phyloP scores from a whole-genome alignment of 768 basidiomycete species.

The Symmetrospora coprosmae region DNA sequence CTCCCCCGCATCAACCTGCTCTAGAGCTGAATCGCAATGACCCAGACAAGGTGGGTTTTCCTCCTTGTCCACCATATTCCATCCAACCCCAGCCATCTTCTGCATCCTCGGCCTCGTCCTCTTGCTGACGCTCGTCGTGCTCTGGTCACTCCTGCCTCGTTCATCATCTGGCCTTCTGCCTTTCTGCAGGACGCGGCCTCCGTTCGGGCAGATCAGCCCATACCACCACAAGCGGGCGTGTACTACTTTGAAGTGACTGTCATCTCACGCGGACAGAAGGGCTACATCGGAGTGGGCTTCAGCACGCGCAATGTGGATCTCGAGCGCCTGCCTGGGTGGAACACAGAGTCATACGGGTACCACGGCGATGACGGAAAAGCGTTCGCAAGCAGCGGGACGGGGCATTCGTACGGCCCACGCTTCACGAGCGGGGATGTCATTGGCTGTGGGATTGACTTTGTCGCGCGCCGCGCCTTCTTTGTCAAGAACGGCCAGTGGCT shows the following conservation, averaged over 20 bases:
- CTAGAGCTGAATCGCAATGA: constrained; percentile 4
- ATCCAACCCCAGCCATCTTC: too few relatives aligned
- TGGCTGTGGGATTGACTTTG: constrained; percentile 83
- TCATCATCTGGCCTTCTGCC: too few relatives aligned
- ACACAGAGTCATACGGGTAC: constrained; percentile 75
- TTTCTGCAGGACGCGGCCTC: constrained; percentile 77
- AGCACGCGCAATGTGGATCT: constrained; percentile 52
- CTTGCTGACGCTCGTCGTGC: too few relatives aligned
- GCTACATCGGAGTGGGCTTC: constrained; percentile 57
- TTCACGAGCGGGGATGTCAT: constrained; percentile 75
- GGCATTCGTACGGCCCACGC: constrained; percentile 55
- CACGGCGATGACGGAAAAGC: constrained; percentile 76
- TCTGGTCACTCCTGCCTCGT: too few relatives aligned
- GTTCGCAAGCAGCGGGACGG: constrained; percentile 55
- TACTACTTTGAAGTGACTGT: constrained; percentile 91
- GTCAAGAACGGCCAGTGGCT: constrained; percentile 60
- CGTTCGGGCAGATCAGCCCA: constrained; percentile 58
- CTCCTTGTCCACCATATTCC: too few relatives aligned
- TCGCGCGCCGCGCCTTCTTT: constrained; percentile 56
- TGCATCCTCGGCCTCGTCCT: too few relatives aligned
- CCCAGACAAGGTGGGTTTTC: constrained; percentile 8
- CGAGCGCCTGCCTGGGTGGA: constrained; percentile 66
- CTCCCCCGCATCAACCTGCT: neutral
- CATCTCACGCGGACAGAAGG: constrained; percentile 61
- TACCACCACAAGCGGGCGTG: constrained; percentile 74